Percentiles rank a stretch among this genome's conserved stretches.
Conservation (phyloP, 1,284 basidiomycete species). For the Taiwanofungus camphoratus region DNA sequence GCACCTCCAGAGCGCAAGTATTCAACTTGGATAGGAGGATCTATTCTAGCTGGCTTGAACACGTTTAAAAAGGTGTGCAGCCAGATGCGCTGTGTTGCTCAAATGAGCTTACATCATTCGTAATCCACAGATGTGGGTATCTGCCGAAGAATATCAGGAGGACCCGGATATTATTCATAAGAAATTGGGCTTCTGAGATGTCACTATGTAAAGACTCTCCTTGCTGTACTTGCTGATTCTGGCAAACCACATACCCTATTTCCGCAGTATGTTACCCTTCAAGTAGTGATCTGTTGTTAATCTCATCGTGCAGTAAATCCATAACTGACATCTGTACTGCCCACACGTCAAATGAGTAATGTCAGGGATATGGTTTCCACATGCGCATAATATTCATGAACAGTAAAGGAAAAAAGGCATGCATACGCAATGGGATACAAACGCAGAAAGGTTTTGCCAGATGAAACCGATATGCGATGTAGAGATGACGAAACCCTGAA, state of each 20-base stretch:
- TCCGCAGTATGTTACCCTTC: constrained; percentile 28
- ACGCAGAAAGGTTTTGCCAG: constrained; percentile 29
- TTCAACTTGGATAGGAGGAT: constrained; percentile 99
- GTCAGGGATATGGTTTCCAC: constrained; percentile 19
- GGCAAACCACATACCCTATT: constrained; percentile 23
- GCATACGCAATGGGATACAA: constrained; percentile 40
- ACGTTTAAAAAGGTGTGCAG: constrained; percentile 91
- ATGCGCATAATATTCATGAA: constrained; percentile 43
- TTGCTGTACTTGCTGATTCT: constrained; percentile 16
- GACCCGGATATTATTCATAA: constrained; percentile 98
- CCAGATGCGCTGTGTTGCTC: neutral
- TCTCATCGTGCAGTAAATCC: constrained; percentile 14
- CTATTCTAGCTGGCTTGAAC: constrained; percentile 89
- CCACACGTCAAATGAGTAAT: neutral
- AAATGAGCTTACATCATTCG: neutral
- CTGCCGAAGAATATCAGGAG: constrained; percentile 98
- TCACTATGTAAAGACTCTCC: constrained; percentile 11
- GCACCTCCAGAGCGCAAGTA: constrained; percentile 99
- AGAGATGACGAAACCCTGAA: constrained; percentile 23
- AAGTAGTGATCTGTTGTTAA: constrained; percentile 21
- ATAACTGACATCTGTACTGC: neutral
- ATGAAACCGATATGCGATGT: constrained; percentile 33
- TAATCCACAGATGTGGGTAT: constrained; percentile 87
- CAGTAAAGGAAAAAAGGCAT: constrained; percentile 26
- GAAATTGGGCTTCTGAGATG: constrained; percentile 67